Conservation (phyloP, 768 basidiomycete genomes). For the Inosperma sp. region DNA sequence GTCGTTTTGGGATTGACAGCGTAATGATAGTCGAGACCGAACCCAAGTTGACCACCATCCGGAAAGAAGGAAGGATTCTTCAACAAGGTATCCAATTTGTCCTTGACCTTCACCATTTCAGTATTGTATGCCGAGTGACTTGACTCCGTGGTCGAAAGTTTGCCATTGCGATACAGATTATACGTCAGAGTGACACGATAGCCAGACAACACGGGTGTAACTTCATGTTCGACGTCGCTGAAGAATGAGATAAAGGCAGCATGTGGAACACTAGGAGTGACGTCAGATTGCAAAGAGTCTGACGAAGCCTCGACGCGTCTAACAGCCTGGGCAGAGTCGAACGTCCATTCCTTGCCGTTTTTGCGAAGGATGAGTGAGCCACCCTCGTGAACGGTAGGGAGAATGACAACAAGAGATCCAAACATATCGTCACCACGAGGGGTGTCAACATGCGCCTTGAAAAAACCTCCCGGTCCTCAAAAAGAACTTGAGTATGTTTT, state of each 20-base stretch:
- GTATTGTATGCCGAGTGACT: not conserved
- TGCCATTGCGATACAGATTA: too few species aligned
- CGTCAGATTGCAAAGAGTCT: conserved; percentile 32
- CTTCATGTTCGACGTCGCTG: too few species aligned
- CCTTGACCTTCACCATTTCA: not conserved
- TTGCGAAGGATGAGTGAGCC: too few species aligned
- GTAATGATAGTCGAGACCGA: conserved; percentile 16
- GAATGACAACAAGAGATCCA: conserved; percentile 40
- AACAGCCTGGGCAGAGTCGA: conserved; percentile 27
- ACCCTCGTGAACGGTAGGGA: conserved; percentile 41
- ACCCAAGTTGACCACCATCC: conserved; percentile 14
- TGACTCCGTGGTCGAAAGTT: not conserved
- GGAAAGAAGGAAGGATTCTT: not conserved
- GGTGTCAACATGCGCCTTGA: too few species aligned
- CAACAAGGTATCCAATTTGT: not conserved
- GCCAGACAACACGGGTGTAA: too few species aligned
- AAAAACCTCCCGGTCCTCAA: conserved; percentile 32
- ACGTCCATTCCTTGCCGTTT: too few species aligned
- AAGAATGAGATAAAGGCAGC: conserved; percentile 17
- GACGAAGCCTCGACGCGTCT: conserved; percentile 30
- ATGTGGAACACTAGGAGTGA: conserved; percentile 33
- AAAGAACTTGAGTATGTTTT: not conserved
- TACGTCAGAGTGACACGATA: too few species aligned
- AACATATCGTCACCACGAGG: too few species aligned
- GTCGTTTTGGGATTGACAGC: conserved; percentile 1